A percentile compares a stretch with the other conserved stretches of the same genome.
Evolutionary conservation across 2,329 filamentous ascomycete genomes (phyloP).

Genomic region (Coniochaeta sp.): DNA sequence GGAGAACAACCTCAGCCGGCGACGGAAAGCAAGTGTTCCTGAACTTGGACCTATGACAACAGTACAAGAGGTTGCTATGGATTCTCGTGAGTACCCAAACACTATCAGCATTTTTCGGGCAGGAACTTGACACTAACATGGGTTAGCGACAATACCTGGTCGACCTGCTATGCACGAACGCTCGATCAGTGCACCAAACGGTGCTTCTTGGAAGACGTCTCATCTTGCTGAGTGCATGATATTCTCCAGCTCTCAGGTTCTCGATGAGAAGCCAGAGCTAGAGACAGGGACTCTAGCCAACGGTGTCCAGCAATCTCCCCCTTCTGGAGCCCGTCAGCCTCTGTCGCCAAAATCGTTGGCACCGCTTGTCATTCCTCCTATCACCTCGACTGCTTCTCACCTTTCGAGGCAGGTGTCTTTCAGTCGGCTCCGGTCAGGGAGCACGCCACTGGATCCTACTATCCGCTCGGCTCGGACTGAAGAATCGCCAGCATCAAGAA

Average conservation of each 20-base stretch:
- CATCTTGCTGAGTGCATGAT: slow-evolving; percentile 29
- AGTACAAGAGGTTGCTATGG: slow-evolving; percentile 60
- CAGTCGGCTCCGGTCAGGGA: slow-evolving; percentile 38
- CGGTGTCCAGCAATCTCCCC: slow-evolving; percentile 12
- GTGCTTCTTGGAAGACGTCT: slow-evolving; percentile 39
- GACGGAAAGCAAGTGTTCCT: slow-evolving; percentile 57
- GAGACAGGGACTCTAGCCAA: slow-evolving; percentile 11
- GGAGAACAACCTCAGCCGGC: slow-evolving; percentile 48
- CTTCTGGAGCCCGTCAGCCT: slow-evolving; percentile 24
- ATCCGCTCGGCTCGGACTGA: slow-evolving; percentile 35
- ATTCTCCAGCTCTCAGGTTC: slow-evolving; percentile 21
- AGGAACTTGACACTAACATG: slow-evolving; percentile 8
- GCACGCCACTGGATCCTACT: slow-evolving; percentile 31
- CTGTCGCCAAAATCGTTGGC: slow-evolving; percentile 47
- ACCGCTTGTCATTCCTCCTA: slow-evolving; percentile 49
- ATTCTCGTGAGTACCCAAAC: slow-evolving; percentile 52
- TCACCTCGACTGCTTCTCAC: slow-evolving; percentile 21
- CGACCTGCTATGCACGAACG: slow-evolving; percentile 58
- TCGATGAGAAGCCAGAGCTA: slow-evolving; percentile 26
- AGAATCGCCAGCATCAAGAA: slow-evolving; percentile 37
- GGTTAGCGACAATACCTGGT: slow-evolving; percentile 58
- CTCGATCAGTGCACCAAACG: slow-evolving; percentile 52
- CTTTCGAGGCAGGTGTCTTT: slow-evolving; percentile 32
- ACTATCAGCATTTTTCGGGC: neutral
- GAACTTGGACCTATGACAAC: slow-evolving; percentile 63